Conservation (phyloP, 306 rosid genomes). For the Vigna trinervia region DNA sequence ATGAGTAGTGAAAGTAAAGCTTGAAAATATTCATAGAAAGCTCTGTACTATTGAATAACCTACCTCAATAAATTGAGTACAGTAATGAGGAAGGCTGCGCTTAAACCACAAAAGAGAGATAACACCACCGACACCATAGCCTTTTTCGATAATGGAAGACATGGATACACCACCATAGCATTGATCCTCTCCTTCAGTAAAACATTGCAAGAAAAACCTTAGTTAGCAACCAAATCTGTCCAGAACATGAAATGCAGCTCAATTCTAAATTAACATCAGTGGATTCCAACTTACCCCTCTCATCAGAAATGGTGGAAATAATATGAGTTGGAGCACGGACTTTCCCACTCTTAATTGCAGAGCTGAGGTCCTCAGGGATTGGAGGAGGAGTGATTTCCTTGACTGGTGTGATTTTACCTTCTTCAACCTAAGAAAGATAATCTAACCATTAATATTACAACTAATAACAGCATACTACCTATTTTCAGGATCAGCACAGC, state of each 20-base stretch:
- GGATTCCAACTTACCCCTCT: slow-evolving; percentile 68
- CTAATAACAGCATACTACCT: neutral
- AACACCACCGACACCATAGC: slow-evolving; percentile 92
- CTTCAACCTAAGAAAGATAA: slow-evolving; percentile 60
- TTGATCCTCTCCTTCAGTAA: slow-evolving; percentile 87
- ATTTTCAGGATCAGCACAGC: slow-evolving; percentile 6
- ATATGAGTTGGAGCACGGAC: slow-evolving; percentile 98
- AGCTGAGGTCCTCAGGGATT: slow-evolving; percentile 90
- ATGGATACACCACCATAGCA: slow-evolving; percentile 97
- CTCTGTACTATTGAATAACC: slow-evolving; percentile 36
- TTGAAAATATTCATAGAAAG: neutral
- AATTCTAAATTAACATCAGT: slow-evolving; percentile 6
- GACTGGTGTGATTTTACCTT: slow-evolving; percentile 73
- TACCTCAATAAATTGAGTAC: slow-evolving; percentile 96
- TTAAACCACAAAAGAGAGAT: slow-evolving; percentile 97
- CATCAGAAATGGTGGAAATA: slow-evolving; percentile 96
- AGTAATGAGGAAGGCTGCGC: slow-evolving; percentile 97
- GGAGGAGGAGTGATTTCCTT: slow-evolving; percentile 91
- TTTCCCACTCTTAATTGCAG: slow-evolving; percentile 91
- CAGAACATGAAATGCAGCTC: neutral
- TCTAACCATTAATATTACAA: slow-evolving; percentile 23
- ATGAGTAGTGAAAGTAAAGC: too few species aligned
- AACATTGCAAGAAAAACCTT: slow-evolving; percentile 40
- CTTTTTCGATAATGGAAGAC: slow-evolving; percentile 95
- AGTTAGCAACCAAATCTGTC: slow-evolving; percentile 28